A percentile compares a stretch with the other conserved stretches of the same genome.
These are phyloP conservation scores for Sphaerostilbella broomeana DNA, from an alignment of 2,329 filamentous ascomycete genomes.

Conservation along the genomic window DNA sequence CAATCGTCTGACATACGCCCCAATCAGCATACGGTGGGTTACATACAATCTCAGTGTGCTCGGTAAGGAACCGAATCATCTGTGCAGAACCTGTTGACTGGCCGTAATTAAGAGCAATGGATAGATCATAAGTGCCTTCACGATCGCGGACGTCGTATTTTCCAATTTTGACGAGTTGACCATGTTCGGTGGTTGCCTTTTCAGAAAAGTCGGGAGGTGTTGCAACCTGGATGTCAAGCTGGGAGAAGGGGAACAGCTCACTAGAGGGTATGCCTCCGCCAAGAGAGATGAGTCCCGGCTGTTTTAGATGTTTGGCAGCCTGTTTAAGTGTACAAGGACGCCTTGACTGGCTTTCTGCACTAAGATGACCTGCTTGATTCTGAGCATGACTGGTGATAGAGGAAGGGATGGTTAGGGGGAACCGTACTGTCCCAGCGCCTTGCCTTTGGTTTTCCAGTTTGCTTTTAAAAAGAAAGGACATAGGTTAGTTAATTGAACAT, in stretches of 20 bases:
- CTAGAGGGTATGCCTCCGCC: constrained; percentile 85
- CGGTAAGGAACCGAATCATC: constrained; percentile 82
- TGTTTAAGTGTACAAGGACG: constrained; percentile 71
- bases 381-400: not conserved
- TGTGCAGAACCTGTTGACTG: constrained; percentile 82
- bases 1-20: constrained; percentile 75
- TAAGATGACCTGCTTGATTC: constrained; percentile 46
- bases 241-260: constrained; percentile 87
- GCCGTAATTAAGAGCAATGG: constrained; percentile 87
- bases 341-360: constrained; percentile 52
- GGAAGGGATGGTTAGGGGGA: not conserved
- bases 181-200: constrained; percentile 53
- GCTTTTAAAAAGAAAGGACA: constrained; percentile 19
- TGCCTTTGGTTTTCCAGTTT: constrained; percentile 61
- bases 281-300: constrained; percentile 80
- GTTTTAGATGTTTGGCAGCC: constrained; percentile 72
- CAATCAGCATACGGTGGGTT: constrained; percentile 86
- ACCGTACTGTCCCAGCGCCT: constrained; percentile 81
- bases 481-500: not conserved
- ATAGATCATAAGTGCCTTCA: constrained; percentile 58
- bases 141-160: constrained; percentile 75
- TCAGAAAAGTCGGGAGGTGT: constrained; percentile 63
- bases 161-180: constrained; percentile 57
- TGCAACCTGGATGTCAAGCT: constrained; percentile 69
- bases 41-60: constrained; percentile 90